Evolutionary conservation across 2,329 filamentous ascomycete genomes (phyloP), one percentile per base, ranked within the genome.

Genomic region (Elsinoe australis): DNA sequence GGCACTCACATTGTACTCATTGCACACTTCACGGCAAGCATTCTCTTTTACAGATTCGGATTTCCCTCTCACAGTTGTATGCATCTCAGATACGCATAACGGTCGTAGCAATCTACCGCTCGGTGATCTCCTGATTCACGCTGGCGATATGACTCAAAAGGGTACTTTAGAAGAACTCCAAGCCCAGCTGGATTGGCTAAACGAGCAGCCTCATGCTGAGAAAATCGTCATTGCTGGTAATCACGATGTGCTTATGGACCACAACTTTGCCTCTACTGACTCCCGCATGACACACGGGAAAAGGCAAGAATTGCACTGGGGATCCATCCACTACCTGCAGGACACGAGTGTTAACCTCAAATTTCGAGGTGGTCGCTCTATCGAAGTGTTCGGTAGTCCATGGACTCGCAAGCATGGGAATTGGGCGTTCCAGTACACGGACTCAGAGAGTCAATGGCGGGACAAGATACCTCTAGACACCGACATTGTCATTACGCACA

Each of bases 381-480:
- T 90, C 49, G 80, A 74, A 41, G 69, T 95, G 51, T 94, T 86
- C 66, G 88, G 89, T 5, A 82, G 82, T 0, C 85, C 86, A 1
- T 59, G 83, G 84, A 21, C 78, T 78, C 47, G 66, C 68, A 18
- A 75, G 80, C 29, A 82, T 83, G 68, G 86, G 74, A 44, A 50
- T 21, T 70, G 64, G 63, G 64, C 67, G 0, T 73, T 72, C 47
- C 68, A 72, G 52, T 70, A 72, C 50, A 54, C 58, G 1, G 51
- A 45, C 2, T 31, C 52, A 10, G 34, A 51, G 4, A 56, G 70
- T 35, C 62, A 44, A 4, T 58, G 52, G 48, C 48, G 49, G n/a
- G 10, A 49, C 6, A 35, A 52, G 9, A 42, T 48, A 3, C 42
- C 63, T 0, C 36, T 55, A 1, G 51, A 58, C 1, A 58, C 56